These are phyloP conservation scores for Hymenoscyphus scutula DNA, from an alignment of 2,329 filamentous ascomycete species.

Conservation along the genomic window DNA sequence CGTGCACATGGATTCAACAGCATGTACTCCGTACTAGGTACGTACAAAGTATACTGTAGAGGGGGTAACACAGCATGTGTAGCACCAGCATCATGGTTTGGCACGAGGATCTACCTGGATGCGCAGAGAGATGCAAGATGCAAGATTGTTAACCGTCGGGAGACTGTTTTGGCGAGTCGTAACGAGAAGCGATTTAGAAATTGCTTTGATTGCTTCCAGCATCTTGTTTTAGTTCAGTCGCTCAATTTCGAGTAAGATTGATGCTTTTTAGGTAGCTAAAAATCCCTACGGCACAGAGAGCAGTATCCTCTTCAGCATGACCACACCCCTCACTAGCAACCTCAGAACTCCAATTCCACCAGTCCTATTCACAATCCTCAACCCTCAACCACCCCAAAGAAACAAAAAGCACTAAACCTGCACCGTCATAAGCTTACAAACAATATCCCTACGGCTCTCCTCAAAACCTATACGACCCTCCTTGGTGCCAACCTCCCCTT, in stretches of 20 bases:
- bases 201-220: not conserved
- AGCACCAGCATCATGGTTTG: not conserved
- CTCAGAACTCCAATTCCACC: too few relatives aligned
- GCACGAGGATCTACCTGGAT: not conserved
- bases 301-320: not conserved
- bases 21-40: too few relatives aligned
- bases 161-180: not conserved
- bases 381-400: not conserved
- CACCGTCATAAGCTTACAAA: conserved; percentile 1
- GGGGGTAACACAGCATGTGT: not conserved
- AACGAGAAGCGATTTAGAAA: not conserved
- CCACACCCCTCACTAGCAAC: not conserved
- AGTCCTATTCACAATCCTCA: not conserved
- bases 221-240: not conserved
- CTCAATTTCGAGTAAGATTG: not conserved
- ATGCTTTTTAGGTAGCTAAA: not conserved
- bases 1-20: not conserved
- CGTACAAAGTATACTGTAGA: not conserved
- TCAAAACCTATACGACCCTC: too few relatives aligned
- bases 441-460: not conserved
- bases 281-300: not conserved
- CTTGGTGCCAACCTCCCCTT: not conserved
- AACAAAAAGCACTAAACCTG: not conserved
- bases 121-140: not conserved
- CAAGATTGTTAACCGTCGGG: not conserved